Evolutionary conservation across 805 yeast genomes (phyloP), one percentile per base, ranked within the genome.

Genomic region (Metschnikowia picachoensis): DNA sequence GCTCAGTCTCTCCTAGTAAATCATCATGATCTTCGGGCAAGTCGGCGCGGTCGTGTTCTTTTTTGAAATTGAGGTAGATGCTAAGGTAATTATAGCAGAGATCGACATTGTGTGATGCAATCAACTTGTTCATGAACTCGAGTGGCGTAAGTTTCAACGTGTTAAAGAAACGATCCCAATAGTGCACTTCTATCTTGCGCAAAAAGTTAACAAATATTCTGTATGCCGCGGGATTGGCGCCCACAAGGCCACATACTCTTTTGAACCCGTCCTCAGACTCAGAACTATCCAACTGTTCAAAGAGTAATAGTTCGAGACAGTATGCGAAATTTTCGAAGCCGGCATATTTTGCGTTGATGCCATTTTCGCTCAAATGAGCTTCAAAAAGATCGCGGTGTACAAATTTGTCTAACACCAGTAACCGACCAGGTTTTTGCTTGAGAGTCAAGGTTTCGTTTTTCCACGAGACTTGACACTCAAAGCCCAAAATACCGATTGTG

Each of bases 141-240:
- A 76, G 64, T 2, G 83, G 83, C 0, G 73, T 67, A 30, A 68
- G 66, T 3, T 65, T 57, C 20, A 74, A 58, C 20, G 68, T 62
- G 3, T 59, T 51, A 55, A 79, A 79, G 46, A 78, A 77, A n/a
- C 58, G 60, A 4, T 61, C 42, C 86, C 86, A 80, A 56, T 76
- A 76, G 35, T 67, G 71, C 40, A 75, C 70, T 55, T 80, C 86
- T 13, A 79, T 80, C 49, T 80, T 80, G 30, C 86, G 64, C 30
- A 83, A 76, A 53, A 84, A 79, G 49, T 75, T 78, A 38, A 78
- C 66, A 44, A 71, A 73, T n/a, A 79, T 70, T 4, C 58, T 57
- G 43, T 64, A 67, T 5, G 60, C 52, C 11, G 49, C 43, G 8
- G 44, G 44, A 15, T 45, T 47, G 16, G 32, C 37, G 31, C 57